Base-by-base conservation (phyloP, 2,329 filamentous ascomycete species). In the Alternaria sp. region DNA sequence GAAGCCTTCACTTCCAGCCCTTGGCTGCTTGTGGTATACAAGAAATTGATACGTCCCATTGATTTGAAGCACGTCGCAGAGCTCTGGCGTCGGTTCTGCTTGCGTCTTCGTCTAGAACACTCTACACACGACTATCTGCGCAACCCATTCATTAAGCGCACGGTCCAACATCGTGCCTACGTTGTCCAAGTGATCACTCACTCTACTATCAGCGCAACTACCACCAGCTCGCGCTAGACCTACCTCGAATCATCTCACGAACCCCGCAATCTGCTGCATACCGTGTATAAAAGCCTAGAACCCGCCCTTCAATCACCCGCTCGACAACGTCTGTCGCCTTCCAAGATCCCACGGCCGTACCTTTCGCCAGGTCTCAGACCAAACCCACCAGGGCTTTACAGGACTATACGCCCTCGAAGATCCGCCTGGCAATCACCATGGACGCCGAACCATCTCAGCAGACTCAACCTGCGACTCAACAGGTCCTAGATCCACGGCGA, bases 401-500 rank as follows among this genome's bases (percentile, higher is more conserved):
- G 6, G 25, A 27, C n/a, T 2, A 48, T 56, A 28, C 25, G 22
- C 32, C 2, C 0, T 20, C 5, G 14, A 38, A 51, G 2, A 38
- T 22, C 10, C 51, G 7, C 14, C n/a, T 22, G 52, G 0, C 9
- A 50, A n/a, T 3, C 57, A 59, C 20, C 4, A 75, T 73, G 69
- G 64, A 60, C 18, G 60, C 62, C 4, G 63, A 66, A 22, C 58
- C 75, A 16, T 63, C 66, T 66, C 60, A 84, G 60, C 80, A 79
- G 20, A 88, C 86, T 10, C 86, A 88, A 65, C 84, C 82, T 62
- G 89, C 90, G 57, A 97, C 93, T 16, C 93, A 97, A 77, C 89
- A 88, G 75, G 88, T 91, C 72, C 82, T 93, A 66, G 93, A 97
- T 76, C 92, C 93, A 41, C 88, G 93, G 64, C 89, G 93, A 56